Base-by-base conservation (phyloP, 805 yeast genomes). In the Metschnikowia kofuensis region DNA sequence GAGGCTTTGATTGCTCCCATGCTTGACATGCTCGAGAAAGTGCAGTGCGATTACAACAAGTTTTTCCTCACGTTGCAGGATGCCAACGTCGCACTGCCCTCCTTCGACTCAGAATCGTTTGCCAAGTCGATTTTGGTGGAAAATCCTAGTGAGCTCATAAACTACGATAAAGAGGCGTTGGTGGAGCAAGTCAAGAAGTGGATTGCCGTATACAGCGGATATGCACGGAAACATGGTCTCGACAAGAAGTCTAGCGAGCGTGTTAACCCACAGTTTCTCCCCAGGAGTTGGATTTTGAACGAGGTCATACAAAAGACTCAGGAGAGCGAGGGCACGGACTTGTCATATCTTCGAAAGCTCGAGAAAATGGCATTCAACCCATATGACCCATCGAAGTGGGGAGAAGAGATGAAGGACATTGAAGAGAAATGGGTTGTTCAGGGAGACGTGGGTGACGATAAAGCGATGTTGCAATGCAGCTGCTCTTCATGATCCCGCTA, bases 241-340 rank as follows among this genome's bases (percentile, higher is more conserved):
- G 72, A 91, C 43, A 56, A 51, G 4, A 53, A 49, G 8, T 56
- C 72, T 4, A 80, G 89, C 42, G 61, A 68, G 7, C 45, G 56
- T 2, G 70, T 68, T 42, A 94, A 92, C 60, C 99, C 98, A 2
- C 62, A 80, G 34, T 92, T 92, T 60, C 77, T 87, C 6, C 94
- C 96, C 16, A 76, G 92, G 51, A 87, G 83, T 54, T 89, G 96
- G 90, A 84, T 91, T 45, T 72, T 94, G 46, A 89, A 89, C 46
- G 91, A 90, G 52, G 96, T 89, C 0, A 84, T 88, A 40, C 75
- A 78, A 29, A 68, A 70, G 40, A 75, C 83, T 0, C 72, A 76
- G 35, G 87, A 82, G 1, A 70, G 76, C 30, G 73, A 78, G 34
- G 70, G 68, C n/a, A 62, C 62, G 31, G 83, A 82, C 60, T 60